These are phyloP conservation scores for Plasmopara muralis DNA, from an alignment of 352 stramenopile species.

Conservation along the genomic window DNA sequence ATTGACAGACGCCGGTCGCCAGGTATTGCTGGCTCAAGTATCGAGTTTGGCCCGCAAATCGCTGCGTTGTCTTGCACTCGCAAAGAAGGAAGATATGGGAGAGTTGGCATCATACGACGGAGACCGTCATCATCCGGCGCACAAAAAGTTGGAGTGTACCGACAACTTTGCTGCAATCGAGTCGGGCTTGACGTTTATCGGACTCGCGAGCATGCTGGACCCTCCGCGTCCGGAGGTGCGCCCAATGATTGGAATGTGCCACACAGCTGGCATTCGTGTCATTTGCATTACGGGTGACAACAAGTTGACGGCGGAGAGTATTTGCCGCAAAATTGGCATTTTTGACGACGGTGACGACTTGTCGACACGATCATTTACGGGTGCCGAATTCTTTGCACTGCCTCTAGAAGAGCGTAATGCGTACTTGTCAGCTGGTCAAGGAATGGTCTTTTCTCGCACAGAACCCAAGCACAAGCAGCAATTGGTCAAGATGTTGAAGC, in stretches of 20 bases:
- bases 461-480: conserved; percentile 98
- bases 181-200: conserved; percentile 94
- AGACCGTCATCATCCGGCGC: conserved; percentile 75
- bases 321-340: conserved; percentile 96
- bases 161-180: conserved; percentile 93
- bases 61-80: conserved; percentile 94
- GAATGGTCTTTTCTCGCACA: conserved; percentile 96
- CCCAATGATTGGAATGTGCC: conserved; percentile 93
- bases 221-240: conserved; percentile 95
- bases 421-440: conserved; percentile 84
- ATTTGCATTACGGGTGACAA: conserved; percentile 99
- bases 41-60: conserved; percentile 89
- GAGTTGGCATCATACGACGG: conserved; percentile 75
- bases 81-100: conserved; percentile 91
- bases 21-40: conserved; percentile 88
- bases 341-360: conserved; percentile 83
- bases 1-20: conserved; percentile 83
- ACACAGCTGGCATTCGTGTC: conserved; percentile 95
- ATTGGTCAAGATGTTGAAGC: conserved; percentile 93
- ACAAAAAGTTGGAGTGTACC: conserved; percentile 74
- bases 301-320: conserved; percentile 96
- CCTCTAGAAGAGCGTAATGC: conserved; percentile 87
- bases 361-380: conserved; percentile 91
- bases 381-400: conserved; percentile 94
- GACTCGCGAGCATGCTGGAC: conserved; percentile 98